Evolutionary conservation across 106 monocot species (phyloP).

Genomic region (Dioscorea alata): DNA sequence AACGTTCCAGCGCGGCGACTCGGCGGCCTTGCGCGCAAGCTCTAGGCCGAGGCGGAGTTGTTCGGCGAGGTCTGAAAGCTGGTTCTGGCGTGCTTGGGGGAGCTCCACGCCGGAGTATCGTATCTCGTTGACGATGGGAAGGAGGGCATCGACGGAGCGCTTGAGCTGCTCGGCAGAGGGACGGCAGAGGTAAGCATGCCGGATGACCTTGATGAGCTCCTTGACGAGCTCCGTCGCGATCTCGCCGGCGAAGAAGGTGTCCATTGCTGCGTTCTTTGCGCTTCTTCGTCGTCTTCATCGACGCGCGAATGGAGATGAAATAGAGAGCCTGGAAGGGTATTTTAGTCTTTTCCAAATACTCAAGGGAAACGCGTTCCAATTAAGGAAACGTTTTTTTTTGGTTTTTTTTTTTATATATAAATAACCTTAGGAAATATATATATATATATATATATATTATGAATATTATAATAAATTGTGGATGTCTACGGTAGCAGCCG

Average conservation of each 20-base stretch:
- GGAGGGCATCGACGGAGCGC: slow-evolving; percentile 37
- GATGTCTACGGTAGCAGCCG: no score
- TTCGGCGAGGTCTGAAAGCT: slow-evolving; percentile 34
- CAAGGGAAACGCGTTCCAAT: background rate
- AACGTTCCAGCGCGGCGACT: slow-evolving; percentile 42
- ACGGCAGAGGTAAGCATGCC: slow-evolving; percentile 27
- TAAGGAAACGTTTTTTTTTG: background rate
- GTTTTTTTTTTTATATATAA: background rate
- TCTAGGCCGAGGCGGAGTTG: slow-evolving; percentile 31
- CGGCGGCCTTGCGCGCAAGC: slow-evolving; percentile 31
- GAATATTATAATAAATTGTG: no score
- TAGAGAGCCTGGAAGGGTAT: background rate
- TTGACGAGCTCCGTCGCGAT: slow-evolving; percentile 35
- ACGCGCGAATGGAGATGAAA: no score
- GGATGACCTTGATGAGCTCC: slow-evolving; percentile 22
- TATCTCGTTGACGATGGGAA: slow-evolving; percentile 39
- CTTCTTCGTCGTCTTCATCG: background rate
- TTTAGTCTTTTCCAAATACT: background rate
- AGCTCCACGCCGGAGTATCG: slow-evolving; percentile 39
- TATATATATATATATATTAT: no score
- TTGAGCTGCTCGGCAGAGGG: slow-evolving; percentile 36
- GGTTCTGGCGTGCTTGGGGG: slow-evolving; percentile 30
- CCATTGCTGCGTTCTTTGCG: slow-evolving; percentile 11
- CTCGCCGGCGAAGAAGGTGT: slow-evolving; percentile 33
- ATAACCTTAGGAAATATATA: background rate